A percentile compares a stretch with the other conserved stretches of the same genome.
Evolutionary conservation across 192 early-diverging fungal genomes (phyloP).

Genomic region (Umbelopsis sp.): DNA sequence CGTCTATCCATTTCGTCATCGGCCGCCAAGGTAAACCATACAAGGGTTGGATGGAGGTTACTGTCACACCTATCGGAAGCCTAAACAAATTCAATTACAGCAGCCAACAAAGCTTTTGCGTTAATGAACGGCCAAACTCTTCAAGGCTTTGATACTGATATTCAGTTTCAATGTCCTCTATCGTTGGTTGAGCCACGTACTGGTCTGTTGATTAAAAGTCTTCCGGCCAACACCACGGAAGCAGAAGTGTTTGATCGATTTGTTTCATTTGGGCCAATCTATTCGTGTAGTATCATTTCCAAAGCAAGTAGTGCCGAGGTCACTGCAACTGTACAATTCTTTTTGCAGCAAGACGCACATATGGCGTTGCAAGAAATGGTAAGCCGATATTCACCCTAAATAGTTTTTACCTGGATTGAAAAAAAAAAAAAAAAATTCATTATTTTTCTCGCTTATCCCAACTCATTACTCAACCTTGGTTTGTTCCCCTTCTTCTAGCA

Average conservation of each 20-base stretch:
- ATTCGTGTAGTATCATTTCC: conserved; percentile 11
- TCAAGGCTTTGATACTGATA: not conserved
- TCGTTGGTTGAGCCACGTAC: not conserved
- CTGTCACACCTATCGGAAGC: not conserved
- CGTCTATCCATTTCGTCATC: conserved; percentile 4
- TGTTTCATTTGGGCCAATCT: conserved; percentile 28
- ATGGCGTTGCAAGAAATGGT: conserved; percentile 26
- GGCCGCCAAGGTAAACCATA: not conserved
- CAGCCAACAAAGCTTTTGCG: conserved; percentile 12
- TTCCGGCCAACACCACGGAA: conserved; percentile 2
- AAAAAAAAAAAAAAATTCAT: not conserved
- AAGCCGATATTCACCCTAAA: not conserved
- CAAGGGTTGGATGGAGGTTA: not conserved
- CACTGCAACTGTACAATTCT: conserved; percentile 29
- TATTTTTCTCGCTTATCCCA: not conserved
- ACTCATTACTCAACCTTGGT: not conserved
- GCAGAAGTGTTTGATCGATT: conserved; percentile 17
- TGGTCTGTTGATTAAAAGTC: conserved; percentile 22
- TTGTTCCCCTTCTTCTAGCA: not conserved
- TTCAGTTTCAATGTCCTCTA: conserved; percentile 1
- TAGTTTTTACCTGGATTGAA: not conserved
- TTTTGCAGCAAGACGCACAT: conserved; percentile 22
- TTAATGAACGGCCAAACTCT: not conserved
- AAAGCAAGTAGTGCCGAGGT: conserved; percentile 17
- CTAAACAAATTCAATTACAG: conserved; percentile 9